Base-by-base conservation (phyloP, 228 moss, liverwort and hornwort genomes). In the Sphagnum magellanicum region DNA sequence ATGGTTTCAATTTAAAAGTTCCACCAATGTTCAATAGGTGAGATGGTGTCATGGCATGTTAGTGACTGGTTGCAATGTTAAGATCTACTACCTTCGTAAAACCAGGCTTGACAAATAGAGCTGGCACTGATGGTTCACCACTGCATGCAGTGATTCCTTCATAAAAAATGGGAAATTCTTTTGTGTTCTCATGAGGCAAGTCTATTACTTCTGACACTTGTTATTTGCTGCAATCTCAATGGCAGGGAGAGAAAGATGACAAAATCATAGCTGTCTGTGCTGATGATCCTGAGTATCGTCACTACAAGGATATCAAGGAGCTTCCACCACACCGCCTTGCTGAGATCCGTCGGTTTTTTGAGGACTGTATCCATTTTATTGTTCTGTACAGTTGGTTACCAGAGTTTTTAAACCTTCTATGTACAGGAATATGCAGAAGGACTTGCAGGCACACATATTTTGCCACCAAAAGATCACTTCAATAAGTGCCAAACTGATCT, bases 181-280 rank as follows among this genome's bases (percentile, higher is more conserved):
- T 88, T 16, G 88, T 85, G 47, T 76, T 88, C 7, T 88, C 84
- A 85, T 88, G 57, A 84, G 85, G 62, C 89, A 89, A 81, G 85
- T 85, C 66, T 68, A 58, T 5, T 8, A 52, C 12, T 60, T n/a
- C 68, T 50, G 13, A 13, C 6, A 16, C 6, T 0, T 12, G 16
- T 0, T 69, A 13, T 50, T 10, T 8, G 6, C 58, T 58, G 48
- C 55, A 51, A 48, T 13, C 8, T 50, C 11, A 46, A 11, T 53
- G 72, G 62, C 80, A 87, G 81, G 88, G 90, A 62, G 88, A 90
- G 79, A 90, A 90, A 67, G 90, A 90, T 68, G 90, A 90, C 63
- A 90, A 90, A 72, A 88, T 87, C 55, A 90, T 90, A 52, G 90
- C 87, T 4, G 87, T 90, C 17, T 90, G 90, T 64, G 87, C 87